Evolutionary conservation across 345 rosid genomes (phyloP).

Genomic region (Leavenworthia alabamica): DNA sequence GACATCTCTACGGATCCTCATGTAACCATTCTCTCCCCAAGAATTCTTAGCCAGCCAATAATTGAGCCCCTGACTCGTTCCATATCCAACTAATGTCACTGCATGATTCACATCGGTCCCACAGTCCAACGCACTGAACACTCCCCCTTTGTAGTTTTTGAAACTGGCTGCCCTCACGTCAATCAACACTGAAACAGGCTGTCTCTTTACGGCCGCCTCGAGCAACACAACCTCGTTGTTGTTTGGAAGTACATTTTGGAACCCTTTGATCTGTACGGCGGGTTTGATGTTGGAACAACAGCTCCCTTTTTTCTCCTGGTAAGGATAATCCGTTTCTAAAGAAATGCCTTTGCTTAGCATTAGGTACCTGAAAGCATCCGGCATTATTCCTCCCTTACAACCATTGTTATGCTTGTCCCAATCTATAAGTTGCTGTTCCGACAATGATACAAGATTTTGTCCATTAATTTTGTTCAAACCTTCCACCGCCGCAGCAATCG

Average conservation of each 20-base stretch:
- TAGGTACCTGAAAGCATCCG: slow-evolving; percentile 42
- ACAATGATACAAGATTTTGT: slow-evolving; percentile 37
- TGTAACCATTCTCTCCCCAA: slow-evolving; percentile 55
- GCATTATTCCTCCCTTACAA: slow-evolving; percentile 38
- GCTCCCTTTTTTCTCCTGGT: slow-evolving; percentile 17
- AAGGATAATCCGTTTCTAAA: slow-evolving; percentile 41
- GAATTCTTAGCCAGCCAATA: slow-evolving; percentile 61
- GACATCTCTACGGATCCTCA: slow-evolving; percentile 39
- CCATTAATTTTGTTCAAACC: slow-evolving; percentile 35
- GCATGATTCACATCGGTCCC: slow-evolving; percentile 37
- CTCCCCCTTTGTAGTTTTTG: slow-evolving; percentile 34
- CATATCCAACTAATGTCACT: slow-evolving; percentile 48
- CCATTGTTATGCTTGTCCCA: slow-evolving; percentile 35
- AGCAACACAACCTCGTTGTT: slow-evolving; percentile 39
- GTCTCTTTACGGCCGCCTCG: slow-evolving; percentile 41
- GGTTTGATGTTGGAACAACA: slow-evolving; percentile 21
- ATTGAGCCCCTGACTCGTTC: slow-evolving; percentile 29
- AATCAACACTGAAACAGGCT: slow-evolving; percentile 48
- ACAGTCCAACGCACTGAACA: slow-evolving; percentile 36
- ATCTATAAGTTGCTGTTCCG: slow-evolving; percentile 53
- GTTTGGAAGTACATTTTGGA: slow-evolving; percentile 23
- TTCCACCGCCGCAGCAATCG: slow-evolving; percentile 52
- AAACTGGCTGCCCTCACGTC: slow-evolving; percentile 32
- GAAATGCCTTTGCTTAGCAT: slow-evolving; percentile 35
- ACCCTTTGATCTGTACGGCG: slow-evolving; percentile 33